These are phyloP conservation scores for Saccharomycopsis schoenii DNA, from an alignment of 805 yeast genomes.

Conservation along the genomic window DNA sequence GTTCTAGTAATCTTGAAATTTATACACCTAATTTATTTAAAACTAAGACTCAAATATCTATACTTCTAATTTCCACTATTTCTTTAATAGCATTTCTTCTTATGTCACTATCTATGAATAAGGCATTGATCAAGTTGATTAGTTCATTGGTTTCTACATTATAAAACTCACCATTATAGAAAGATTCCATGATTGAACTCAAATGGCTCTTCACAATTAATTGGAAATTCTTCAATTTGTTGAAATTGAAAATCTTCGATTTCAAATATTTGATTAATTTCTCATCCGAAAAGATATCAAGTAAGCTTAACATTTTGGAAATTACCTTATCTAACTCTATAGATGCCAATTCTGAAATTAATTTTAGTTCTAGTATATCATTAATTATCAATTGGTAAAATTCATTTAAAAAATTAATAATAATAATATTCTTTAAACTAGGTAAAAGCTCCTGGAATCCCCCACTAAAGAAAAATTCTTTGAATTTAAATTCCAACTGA, in stretches of 20 bases:
- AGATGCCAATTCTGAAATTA: conserved; percentile 15
- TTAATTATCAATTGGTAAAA: conserved; percentile 17
- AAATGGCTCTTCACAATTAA: conserved; percentile 22
- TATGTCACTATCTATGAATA: conserved; percentile 32
- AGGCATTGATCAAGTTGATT: conserved; percentile 27
- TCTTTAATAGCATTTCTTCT: conserved; percentile 32
- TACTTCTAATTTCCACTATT: conserved; percentile 32
- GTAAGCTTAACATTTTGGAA: conserved; percentile 8
- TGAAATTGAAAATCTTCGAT: conserved; percentile 7
- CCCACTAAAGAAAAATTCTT: conserved; percentile 18
- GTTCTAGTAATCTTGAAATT: too few relatives aligned
- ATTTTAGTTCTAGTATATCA: conserved; percentile 10
- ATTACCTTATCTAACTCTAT: conserved; percentile 12
- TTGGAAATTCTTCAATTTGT: conserved; percentile 14
- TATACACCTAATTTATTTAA: too few relatives aligned
- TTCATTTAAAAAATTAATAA: conserved; percentile 16
- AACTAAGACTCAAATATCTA: conserved; percentile 5
- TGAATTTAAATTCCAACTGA: conserved; percentile 18
- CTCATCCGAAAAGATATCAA: conserved; percentile 5
- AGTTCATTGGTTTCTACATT: conserved; percentile 34
- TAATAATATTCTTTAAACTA: conserved; percentile 9
- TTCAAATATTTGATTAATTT: neutral
- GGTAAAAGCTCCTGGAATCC: conserved; percentile 12
- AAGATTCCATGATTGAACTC: conserved; percentile 33
- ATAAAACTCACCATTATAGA: conserved; percentile 36